Base-by-base conservation (phyloP, 345 rosid species). In the Orychophragmus violaceus region DNA sequence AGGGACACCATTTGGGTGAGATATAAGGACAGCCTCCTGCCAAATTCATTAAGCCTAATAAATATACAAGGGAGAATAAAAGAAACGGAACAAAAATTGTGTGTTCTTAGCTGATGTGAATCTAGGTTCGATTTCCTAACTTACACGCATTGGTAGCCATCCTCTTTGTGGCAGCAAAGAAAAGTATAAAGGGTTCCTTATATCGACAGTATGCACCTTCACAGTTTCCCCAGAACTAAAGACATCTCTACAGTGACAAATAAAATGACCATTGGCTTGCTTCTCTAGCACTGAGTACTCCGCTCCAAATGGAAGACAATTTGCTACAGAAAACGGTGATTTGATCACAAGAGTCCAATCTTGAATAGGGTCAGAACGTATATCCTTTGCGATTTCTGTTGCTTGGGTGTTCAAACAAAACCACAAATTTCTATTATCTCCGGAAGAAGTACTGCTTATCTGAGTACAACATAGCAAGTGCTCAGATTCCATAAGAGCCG, bases 301-400 rank as follows among this genome's bases (percentile, higher is more conserved):
- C 70, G 92, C 88, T 29, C 71, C 77, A 80, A 90, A 83, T 44
- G 97, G 99, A 80, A 94, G 99, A 77, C 78, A 85, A 69, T 81
- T 88, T 76, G 86, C 68, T 68, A 94, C 73, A 50, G 87, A 86
- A 50, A 94, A 76, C 18, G 99, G 99, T 36, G 99, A 74, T 74
- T 88, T 94, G 62, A 94, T 72, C 68, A 82, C 87, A 73, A 94
- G 78, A 72, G 62, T 80, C 99, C 99, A 94, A 76, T 94, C 99
- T 74, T 88, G 83, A 75, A 90, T 90, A 29, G 96, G 89, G 75
- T 90, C 80, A 2, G 82, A 84, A 59, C 62, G 84, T 10, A 85
- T 78, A 74, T 88, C 97, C 76, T 85, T 90, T 54, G 95, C 90
- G 74, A 94, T 81, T 78, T 88, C 92, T 8, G 82, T 78, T 29